phyloP scores from a whole-genome alignment of 1,284 basidiomycete species.

The Agroathelia rolfsii region DNA sequence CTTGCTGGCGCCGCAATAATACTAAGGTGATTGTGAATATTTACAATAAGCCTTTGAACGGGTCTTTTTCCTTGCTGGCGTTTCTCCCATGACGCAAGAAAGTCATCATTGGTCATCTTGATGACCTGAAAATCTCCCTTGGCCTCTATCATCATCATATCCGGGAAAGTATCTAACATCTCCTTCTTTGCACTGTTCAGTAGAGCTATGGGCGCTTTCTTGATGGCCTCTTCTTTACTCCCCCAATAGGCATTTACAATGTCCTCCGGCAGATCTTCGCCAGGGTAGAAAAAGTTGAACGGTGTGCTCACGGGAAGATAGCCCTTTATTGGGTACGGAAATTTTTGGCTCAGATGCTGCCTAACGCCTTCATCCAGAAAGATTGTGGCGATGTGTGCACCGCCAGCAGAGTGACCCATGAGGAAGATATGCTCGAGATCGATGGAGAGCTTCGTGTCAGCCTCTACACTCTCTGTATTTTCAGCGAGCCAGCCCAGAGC shows the following conservation, averaged over 20 bases:
- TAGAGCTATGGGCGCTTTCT: conserved; percentile 30
- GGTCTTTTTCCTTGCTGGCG: no score
- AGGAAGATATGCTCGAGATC: conserved; percentile 35
- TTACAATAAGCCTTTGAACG: conserved; percentile 27
- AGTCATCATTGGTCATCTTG: conserved; percentile 21
- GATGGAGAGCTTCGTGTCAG: no score
- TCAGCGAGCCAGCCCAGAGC: conserved; percentile 41
- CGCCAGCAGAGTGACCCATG: conserved; percentile 53
- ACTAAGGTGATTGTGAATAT: conserved; percentile 57
- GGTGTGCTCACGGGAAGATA: no score
- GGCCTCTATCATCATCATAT: conserved; percentile 34
- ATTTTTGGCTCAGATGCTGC: no score
- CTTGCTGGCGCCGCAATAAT: conserved; percentile 36
- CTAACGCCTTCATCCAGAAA: conserved; percentile 32
- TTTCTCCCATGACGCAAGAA: conserved; percentile 25
- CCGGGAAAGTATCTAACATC: conserved; percentile 30
- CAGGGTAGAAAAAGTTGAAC: conserved; percentile 26
- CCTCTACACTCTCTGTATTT: conserved; percentile 25
- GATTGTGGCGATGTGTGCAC: conserved; percentile 34
- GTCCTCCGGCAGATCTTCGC: conserved; percentile 15
- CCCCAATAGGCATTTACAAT: conserved; percentile 35
- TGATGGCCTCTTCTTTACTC: conserved; percentile 27
- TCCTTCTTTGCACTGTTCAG: conserved; percentile 25
- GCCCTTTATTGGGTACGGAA: no score
- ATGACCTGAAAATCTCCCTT: conserved; percentile 43